These are phyloP conservation scores for Aspergillus transmontanensis DNA, from an alignment of 2,329 filamentous ascomycete species.

Conservation along the genomic window DNA sequence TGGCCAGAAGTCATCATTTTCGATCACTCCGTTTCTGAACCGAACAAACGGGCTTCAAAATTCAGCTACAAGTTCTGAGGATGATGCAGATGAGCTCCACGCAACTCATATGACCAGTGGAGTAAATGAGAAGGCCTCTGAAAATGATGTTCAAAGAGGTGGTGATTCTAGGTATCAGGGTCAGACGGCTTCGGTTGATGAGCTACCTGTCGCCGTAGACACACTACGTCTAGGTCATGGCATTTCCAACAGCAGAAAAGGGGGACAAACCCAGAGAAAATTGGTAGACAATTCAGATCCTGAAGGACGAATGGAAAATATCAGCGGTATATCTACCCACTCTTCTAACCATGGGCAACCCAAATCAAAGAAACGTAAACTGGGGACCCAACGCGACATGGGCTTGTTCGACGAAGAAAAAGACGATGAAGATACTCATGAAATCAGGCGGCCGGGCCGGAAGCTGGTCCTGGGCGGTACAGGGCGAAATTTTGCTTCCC, in stretches of 20 bases:
- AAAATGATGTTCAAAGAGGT: neutral
- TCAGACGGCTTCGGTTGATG: neutral
- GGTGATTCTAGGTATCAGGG: neutral
- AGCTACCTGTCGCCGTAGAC: neutral
- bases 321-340: slow-evolving; percentile 20
- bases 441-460: slow-evolving; percentile 28
- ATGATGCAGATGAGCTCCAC: slow-evolving; percentile 28
- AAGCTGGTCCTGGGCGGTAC: slow-evolving; percentile 29
- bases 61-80: slow-evolving; percentile 30
- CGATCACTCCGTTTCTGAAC: slow-evolving; percentile 91
- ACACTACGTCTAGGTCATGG: slow-evolving; percentile 1
- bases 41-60: slow-evolving; percentile 62
- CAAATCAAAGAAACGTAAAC: slow-evolving; percentile 72
- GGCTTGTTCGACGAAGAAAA: slow-evolving; percentile 71
- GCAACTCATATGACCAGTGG: slow-evolving; percentile 13
- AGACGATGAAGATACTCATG: slow-evolving; percentile 48
- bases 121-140: neutral
- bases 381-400: slow-evolving; percentile 61
- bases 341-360: slow-evolving; percentile 30
- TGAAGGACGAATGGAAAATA: slow-evolving; percentile 20
- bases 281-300: neutral
- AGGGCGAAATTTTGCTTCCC: slow-evolving; percentile 16
- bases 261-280: slow-evolving; percentile 18
- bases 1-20: slow-evolving; percentile 89
- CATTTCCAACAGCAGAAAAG: slow-evolving; percentile 5